Percentiles rank a stretch among this genome's conserved stretches.
These are phyloP conservation scores for Dicorynia guianensis DNA, from an alignment of 306 rosid species.

Conservation along the genomic window DNA sequence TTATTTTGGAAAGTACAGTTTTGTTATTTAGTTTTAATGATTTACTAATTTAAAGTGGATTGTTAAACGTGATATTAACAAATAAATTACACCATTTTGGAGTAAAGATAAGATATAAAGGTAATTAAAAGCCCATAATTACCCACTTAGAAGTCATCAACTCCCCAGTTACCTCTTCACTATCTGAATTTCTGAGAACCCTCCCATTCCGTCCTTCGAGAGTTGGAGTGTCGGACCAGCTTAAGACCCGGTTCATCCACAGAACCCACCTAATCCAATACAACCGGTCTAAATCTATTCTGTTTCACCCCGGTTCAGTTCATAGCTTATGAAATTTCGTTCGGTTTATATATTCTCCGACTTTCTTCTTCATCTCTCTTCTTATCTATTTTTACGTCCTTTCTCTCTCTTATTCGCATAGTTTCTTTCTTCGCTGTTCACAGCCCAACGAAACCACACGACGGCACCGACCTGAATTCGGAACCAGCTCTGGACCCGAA, in stretches of 20 bases:
- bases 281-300: conserved; percentile 31
- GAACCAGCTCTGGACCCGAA: conserved; percentile 45
- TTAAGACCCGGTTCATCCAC: conserved; percentile 37
- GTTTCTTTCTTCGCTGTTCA: conserved; percentile 34
- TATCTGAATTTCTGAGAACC: no score
- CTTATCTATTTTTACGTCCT: conserved; percentile 52
- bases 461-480: conserved; percentile 56
- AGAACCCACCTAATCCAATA: background rate
- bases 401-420: conserved; percentile 47
- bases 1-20: no score
- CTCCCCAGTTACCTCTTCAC: no score
- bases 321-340: conserved; percentile 43
- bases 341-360: conserved; percentile 35
- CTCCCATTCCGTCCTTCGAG: background rate
- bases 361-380: conserved; percentile 46
- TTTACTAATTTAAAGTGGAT: no score
- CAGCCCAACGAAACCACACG: conserved; percentile 49
- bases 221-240: background rate
- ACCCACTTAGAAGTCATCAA: no score
- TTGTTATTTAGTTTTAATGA: no score
- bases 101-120: no score
- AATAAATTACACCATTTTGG: no score
- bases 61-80: no score
- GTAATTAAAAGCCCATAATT: no score
- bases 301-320: conserved; percentile 35